Evolutionary conservation across 1,284 basidiomycete species (phyloP).

Genomic region (Erythrobasidium hasegawianum): DNA sequence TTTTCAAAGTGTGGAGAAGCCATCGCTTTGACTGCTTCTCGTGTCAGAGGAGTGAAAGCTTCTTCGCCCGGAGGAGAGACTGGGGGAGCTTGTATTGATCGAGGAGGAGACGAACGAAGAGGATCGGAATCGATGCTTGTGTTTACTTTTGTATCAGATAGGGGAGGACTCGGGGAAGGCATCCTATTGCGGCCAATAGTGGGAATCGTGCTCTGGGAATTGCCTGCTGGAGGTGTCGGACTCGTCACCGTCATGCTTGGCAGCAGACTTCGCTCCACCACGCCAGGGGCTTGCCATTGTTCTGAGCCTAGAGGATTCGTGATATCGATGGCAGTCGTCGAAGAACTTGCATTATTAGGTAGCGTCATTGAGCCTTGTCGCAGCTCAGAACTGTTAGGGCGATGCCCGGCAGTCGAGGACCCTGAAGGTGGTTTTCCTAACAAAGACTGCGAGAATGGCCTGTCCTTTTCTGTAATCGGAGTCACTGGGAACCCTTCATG

Average conservation of each 20-base stretch:
- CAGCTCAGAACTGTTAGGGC: not conserved
- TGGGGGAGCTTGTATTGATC: not conserved
- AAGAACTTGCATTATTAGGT: not conserved
- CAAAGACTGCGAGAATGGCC: conserved; percentile 3
- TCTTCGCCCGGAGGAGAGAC: conserved; percentile 23
- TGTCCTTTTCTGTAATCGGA: conserved; percentile 6
- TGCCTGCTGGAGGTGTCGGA: conserved; percentile 14
- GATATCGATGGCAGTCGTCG: conserved; percentile 21
- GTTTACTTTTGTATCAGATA: not conserved
- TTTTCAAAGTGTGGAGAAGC: conserved; percentile 7
- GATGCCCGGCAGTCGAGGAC: not conserved
- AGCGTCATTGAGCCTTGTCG: not conserved
- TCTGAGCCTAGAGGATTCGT: conserved; percentile 17
- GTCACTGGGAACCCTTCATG: not conserved
- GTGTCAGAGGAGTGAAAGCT: conserved; percentile 30
- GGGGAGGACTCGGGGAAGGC: not conserved
- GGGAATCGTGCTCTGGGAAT: conserved; percentile 1
- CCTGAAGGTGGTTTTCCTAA: not conserved
- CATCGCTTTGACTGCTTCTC: conserved; percentile 11
- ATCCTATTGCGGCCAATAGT: not conserved
- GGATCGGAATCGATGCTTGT: conserved; percentile 2
- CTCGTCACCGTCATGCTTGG: conserved; percentile 24
- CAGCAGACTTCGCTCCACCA: conserved; percentile 10
- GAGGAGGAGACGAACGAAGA: not conserved
- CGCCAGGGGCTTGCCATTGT: conserved; percentile 19